Evolutionary conservation across 2,329 filamentous ascomycete species (phyloP).

Genomic region (Pseudopyrenochaeta lycopersici): DNA sequence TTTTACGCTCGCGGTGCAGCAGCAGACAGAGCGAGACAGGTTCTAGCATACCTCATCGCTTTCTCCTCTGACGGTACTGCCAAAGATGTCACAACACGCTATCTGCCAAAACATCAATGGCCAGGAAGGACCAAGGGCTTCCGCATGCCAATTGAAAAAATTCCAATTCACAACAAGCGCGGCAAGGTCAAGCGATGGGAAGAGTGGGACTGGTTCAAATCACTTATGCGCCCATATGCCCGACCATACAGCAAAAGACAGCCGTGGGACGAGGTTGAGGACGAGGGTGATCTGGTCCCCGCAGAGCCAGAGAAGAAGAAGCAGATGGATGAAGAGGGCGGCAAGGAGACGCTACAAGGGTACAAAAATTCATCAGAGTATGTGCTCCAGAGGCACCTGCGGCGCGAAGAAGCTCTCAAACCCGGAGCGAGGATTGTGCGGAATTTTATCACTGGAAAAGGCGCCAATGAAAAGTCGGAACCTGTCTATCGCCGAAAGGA

Average conservation of each 20-base stretch:
- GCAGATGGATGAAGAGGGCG: constrained; percentile 76
- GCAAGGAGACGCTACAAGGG: constrained; percentile 80
- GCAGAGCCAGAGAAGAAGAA: constrained; percentile 68
- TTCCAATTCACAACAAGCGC: constrained; percentile 78
- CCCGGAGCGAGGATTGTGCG: constrained; percentile 74
- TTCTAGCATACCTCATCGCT: constrained; percentile 88
- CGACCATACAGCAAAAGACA: constrained; percentile 65
- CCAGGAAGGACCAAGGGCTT: constrained; percentile 91
- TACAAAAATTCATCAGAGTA: constrained; percentile 89
- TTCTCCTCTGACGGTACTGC: constrained; percentile 85
- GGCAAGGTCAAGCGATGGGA: constrained; percentile 82
- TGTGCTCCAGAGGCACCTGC: constrained; percentile 84
- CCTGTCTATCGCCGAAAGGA: constrained; percentile 83
- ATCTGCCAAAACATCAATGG: constrained; percentile 80
- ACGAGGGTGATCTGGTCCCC: constrained; percentile 77
- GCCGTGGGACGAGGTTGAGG: constrained; percentile 80
- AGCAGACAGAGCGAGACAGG: constrained; percentile 85
- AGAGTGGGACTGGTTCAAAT: constrained; percentile 87
- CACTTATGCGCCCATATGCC: constrained; percentile 77
- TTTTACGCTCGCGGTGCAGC: constrained; percentile 85
- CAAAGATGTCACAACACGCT: constrained; percentile 93
- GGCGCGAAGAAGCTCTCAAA: constrained; percentile 87
- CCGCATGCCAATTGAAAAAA: constrained; percentile 79
- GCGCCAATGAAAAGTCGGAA: constrained; percentile 75
- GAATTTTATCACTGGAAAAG: constrained; percentile 78